Conservation (phyloP, 495 filamentous ascomycete species). For the Penicillium salamii region DNA sequence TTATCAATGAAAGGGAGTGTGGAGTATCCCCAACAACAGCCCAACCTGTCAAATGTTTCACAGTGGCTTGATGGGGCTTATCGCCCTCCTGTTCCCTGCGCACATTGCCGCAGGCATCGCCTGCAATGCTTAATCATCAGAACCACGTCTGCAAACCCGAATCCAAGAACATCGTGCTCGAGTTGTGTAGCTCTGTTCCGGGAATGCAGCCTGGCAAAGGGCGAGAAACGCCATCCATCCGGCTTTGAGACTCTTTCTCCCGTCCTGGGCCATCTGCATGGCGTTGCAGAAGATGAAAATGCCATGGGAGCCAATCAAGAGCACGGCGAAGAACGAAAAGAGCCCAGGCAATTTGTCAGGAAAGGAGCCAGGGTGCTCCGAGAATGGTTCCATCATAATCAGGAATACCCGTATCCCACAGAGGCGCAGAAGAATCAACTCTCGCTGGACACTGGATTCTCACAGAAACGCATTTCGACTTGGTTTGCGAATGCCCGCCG, state of each 20-base stretch:
- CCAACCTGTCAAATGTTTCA: conserved; percentile 26
- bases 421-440: conserved; percentile 32
- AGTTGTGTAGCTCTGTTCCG: conserved; percentile 74
- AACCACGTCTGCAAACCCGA: conserved; percentile 44
- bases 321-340: conserved; percentile 20
- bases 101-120: conserved; percentile 39
- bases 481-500: conserved; percentile 46
- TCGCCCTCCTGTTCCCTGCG: conserved; percentile 38
- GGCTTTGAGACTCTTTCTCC: conserved; percentile 46
- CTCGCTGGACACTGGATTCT: conserved; percentile 34
- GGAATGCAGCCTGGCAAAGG: conserved; percentile 62
- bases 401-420: conserved; percentile 45
- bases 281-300: conserved; percentile 36
- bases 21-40: background rate
- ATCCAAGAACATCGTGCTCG: conserved; percentile 64
- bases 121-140: conserved; percentile 47
- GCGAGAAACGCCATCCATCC: conserved; percentile 41
- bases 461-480: conserved; percentile 32
- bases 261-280: conserved; percentile 40
- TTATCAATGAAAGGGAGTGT: background rate
- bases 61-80: conserved; percentile 45
- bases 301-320: background rate
- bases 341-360: conserved; percentile 58
- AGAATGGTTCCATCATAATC: conserved; percentile 40
- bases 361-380: conserved; percentile 46